phyloP scores from a whole-genome alignment of 1,139 yeast genomes.

The Blastobotrys proliferans region DNA sequence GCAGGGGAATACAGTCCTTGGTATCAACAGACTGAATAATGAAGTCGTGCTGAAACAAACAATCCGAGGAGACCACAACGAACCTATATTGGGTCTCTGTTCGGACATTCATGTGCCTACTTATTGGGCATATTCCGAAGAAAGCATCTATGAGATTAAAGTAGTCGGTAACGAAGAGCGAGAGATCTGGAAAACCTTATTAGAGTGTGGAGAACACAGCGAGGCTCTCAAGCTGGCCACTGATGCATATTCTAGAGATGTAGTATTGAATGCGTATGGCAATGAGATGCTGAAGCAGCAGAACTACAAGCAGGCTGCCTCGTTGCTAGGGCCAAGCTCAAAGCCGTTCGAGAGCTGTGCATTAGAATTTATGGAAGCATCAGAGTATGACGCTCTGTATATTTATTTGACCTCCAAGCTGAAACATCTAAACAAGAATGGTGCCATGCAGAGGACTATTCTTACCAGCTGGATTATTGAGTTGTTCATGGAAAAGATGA shows the following conservation, averaged over 20 bases:
- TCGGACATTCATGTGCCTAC: slow-evolving; percentile 55
- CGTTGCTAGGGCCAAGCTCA: slow-evolving; percentile 56
- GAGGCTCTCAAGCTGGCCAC: slow-evolving; percentile 56
- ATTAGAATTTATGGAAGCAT: slow-evolving; percentile 51
- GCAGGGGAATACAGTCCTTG: slow-evolving; percentile 38
- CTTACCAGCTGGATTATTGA: slow-evolving; percentile 85
- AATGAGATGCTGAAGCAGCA: slow-evolving; percentile 43
- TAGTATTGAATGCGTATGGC: slow-evolving; percentile 62
- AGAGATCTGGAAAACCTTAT: slow-evolving; percentile 72
- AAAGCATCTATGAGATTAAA: slow-evolving; percentile 56
- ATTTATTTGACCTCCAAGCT: slow-evolving; percentile 58
- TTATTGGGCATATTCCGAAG: slow-evolving; percentile 55
- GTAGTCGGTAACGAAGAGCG: slow-evolving; percentile 63
- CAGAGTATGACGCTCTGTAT: slow-evolving; percentile 45
- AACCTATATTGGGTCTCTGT: slow-evolving; percentile 51
- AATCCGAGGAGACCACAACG: slow-evolving; percentile 40
- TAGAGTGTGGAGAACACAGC: slow-evolving; percentile 58
- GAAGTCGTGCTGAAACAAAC: slow-evolving; percentile 42
- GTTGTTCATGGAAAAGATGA: slow-evolving; percentile 50
- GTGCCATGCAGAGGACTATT: slow-evolving; percentile 53
- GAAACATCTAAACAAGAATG: slow-evolving; percentile 34
- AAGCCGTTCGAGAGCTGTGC: slow-evolving; percentile 72
- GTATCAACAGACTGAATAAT: slow-evolving; percentile 50
- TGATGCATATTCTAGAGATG: slow-evolving; percentile 47
- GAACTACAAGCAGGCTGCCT: slow-evolving; percentile 52